phyloP scores from a whole-genome alignment of 768 basidiomycete species.

The Serendipita vermifera region DNA sequence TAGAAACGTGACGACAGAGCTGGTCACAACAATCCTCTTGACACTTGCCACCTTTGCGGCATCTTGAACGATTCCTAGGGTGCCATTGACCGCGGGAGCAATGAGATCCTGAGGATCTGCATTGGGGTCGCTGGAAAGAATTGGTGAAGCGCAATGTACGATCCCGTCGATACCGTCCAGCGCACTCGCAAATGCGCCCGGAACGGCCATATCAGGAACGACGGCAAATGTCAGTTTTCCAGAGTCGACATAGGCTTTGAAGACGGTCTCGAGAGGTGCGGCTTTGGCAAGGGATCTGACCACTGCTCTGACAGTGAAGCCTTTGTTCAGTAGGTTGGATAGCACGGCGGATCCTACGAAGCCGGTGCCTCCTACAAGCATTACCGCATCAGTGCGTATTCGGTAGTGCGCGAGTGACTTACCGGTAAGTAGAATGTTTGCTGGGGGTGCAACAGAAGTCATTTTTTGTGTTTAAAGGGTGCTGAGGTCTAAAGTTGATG shows the following conservation, averaged over 20 bases:
- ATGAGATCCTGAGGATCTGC: conserved; percentile 19
- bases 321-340: conserved; percentile 17
- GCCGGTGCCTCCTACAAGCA: conserved; percentile 10
- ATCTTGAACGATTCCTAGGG: conserved; percentile 14
- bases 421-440: conserved; percentile 12
- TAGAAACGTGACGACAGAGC: conserved; percentile 16
- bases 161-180: conserved; percentile 16
- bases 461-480: no score
- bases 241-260: neutral
- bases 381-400: neutral
- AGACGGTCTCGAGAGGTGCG: neutral
- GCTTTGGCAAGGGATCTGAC: conserved; percentile 25
- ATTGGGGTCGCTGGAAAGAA: conserved; percentile 7
- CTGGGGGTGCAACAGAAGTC: conserved; percentile 1
- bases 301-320: conserved; percentile 27
- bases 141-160: conserved; percentile 17
- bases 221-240: neutral
- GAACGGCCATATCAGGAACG: conserved; percentile 8
- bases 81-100: conserved; percentile 18
- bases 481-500: no score
- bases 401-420: neutral
- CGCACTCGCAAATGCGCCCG: conserved; percentile 15
- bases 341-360: conserved; percentile 18
- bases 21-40: conserved; percentile 20
- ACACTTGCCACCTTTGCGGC: conserved; percentile 13